Base-by-base conservation (phyloP, 352 stramenopile genomes). In the Pythium periplocum region DNA sequence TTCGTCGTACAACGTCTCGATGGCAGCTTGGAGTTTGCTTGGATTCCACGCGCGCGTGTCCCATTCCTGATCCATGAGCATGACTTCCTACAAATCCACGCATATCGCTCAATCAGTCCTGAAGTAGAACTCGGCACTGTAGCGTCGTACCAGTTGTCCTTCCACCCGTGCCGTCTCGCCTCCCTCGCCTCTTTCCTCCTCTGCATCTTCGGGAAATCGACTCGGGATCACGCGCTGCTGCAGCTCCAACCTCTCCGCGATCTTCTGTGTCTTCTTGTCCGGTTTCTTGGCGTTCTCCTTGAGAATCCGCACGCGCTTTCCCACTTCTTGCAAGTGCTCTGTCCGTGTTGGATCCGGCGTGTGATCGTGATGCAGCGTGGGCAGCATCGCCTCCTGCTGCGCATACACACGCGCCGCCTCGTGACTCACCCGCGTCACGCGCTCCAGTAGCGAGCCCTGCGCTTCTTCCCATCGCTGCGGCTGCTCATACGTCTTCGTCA, bases 21-120 rank as follows among this genome's bases (percentile, higher is more conserved):
- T 67, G 0, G 77, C 82, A 6, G 72, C 62, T 32, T 76, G 64
- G 17, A 93, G 62, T 45, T 89, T 90, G 12, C 62, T 59, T 1
- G 37, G 49, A 37, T 86, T 90, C 79, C 79, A 93, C 12, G 55
- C 59, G 6, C 72, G 73, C 0, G 79, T 90, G 57, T 90, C 79
- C 79, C 83, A 93, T 74, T 93, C 79, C 49, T 90, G 74, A 30
- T 87, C 80, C 72, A 90, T 75, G 4, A 88, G 61, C 73, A 93
- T 88, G 6, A 58, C 79, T 42, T 81, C 69, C 83, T 93, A 53
- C 35, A 56, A 31, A 30, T 26, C 17, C 17, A 26, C 17, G 17
- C 17, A 26, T 26, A 26, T 26, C 17, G 17, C 17, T 26, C 17
- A 26, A 26, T 26, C 17, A 26, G 17, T 26, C 17, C 17, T 26